phyloP scores from a whole-genome alignment of 116 monocot species.

The Iris pallida region DNA sequence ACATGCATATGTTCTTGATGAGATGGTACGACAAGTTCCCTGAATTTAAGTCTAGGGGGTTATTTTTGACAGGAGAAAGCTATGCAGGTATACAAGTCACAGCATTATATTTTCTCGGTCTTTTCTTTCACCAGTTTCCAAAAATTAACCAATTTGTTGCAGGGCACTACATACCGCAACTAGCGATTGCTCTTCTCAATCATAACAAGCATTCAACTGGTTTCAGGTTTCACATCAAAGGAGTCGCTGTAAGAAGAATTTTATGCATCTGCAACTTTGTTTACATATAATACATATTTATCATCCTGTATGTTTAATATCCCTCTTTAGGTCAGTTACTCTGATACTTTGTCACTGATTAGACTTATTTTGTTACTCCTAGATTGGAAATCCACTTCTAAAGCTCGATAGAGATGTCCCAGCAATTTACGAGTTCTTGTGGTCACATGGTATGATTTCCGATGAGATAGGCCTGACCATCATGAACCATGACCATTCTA shows the following conservation, averaged over 20 bases:
- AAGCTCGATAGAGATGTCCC: constrained; percentile 79
- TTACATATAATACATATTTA: neutral
- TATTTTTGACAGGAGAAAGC: constrained; percentile 94
- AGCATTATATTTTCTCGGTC: neutral
- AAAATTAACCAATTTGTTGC: constrained; percentile 3
- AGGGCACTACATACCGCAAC: constrained; percentile 98
- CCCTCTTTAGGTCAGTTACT: too few species aligned
- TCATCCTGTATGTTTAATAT: too few species aligned
- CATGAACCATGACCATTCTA: constrained; percentile 37
- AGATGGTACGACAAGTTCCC: constrained; percentile 86
- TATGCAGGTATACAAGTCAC: constrained; percentile 99
- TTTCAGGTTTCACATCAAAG: constrained; percentile 90
- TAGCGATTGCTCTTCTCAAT: constrained; percentile 66
- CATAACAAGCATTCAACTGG: constrained; percentile 62
- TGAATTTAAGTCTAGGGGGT: constrained; percentile 54
- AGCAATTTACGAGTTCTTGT: constrained; percentile 78
- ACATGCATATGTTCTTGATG: constrained; percentile 69
- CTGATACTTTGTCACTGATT: too few species aligned
- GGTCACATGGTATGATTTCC: constrained; percentile 98
- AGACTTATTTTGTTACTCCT: too few species aligned
- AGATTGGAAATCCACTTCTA: constrained; percentile 96
- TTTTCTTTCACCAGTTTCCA: neutral
- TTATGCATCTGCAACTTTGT: neutral
- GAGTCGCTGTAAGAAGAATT: constrained; percentile 69
- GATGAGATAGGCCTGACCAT: constrained; percentile 81